Conservation (phyloP, 2,329 filamentous ascomycete species). For the Colletotrichum brevisporum region DNA sequence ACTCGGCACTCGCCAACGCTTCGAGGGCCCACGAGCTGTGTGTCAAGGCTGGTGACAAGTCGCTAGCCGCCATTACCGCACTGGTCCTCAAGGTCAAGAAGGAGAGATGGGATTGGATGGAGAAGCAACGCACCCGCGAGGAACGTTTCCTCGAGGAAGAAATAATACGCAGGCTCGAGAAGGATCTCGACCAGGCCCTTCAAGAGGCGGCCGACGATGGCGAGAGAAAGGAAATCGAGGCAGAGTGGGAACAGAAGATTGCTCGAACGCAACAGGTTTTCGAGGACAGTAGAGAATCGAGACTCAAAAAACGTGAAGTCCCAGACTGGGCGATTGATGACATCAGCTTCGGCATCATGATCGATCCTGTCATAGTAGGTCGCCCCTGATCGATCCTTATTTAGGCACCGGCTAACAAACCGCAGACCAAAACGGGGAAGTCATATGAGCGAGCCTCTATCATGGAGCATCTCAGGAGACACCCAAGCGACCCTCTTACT, state of each 20-base stretch:
- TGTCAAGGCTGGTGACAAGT: slow-evolving; percentile 73
- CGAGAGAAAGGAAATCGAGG: slow-evolving; percentile 62
- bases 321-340: slow-evolving; percentile 85
- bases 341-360: slow-evolving; percentile 81
- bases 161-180: slow-evolving; percentile 66
- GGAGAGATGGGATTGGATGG: slow-evolving; percentile 84
- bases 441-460: slow-evolving; percentile 92
- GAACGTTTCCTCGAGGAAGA: slow-evolving; percentile 72
- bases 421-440: slow-evolving; percentile 84
- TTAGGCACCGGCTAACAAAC: slow-evolving; percentile 30
- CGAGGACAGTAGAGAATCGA: slow-evolving; percentile 60
- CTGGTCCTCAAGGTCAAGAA: slow-evolving; percentile 87
- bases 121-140: slow-evolving; percentile 71
- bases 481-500: slow-evolving; percentile 85
- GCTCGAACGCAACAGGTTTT: slow-evolving; percentile 62
- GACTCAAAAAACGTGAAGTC: slow-evolving; percentile 66
- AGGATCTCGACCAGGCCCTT: slow-evolving; percentile 60
- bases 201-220: slow-evolving; percentile 58
- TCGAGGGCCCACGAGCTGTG: slow-evolving; percentile 81
- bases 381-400: not conserved
- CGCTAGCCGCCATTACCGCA: slow-evolving; percentile 78
- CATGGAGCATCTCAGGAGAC: slow-evolving; percentile 85
- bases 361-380: slow-evolving; percentile 75
- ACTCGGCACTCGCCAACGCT: slow-evolving; percentile 80
- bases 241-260: slow-evolving; percentile 64